phyloP scores from a whole-genome alignment of 2,329 filamentous ascomycete genomes.

The Exophiala spinifera region DNA sequence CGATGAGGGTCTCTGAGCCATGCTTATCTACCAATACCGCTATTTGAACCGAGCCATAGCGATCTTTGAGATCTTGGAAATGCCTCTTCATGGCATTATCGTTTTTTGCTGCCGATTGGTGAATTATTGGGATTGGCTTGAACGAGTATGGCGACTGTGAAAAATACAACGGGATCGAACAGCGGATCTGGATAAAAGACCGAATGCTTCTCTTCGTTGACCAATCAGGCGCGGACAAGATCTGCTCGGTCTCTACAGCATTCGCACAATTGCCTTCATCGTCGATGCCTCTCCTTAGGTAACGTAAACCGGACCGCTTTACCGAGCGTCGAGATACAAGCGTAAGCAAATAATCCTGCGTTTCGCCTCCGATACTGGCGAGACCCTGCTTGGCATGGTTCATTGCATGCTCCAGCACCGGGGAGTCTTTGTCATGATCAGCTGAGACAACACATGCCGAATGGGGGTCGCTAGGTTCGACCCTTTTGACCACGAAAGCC shows the following conservation, averaged over 20 bases:
- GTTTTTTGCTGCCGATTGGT: conserved; percentile 78
- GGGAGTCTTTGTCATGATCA: conserved; percentile 43
- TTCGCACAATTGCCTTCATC: conserved; percentile 88
- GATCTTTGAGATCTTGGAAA: conserved; percentile 64
- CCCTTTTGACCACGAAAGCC: conserved; percentile 67
- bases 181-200: conserved; percentile 83
- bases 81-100: conserved; percentile 74
- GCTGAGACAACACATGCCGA: conserved; percentile 29
- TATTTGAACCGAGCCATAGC: conserved; percentile 74
- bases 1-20: conserved; percentile 75
- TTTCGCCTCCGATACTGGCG: conserved; percentile 31
- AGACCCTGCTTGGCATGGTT: conserved; percentile 16
- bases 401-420: conserved; percentile 15
- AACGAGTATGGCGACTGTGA: conserved; percentile 92
- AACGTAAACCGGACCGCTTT: conserved; percentile 82
- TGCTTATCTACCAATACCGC: conserved; percentile 88
- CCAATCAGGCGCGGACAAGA: conserved; percentile 72
- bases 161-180: conserved; percentile 92
- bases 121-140: conserved; percentile 78
- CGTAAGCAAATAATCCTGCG: conserved; percentile 69
- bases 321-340: conserved; percentile 85
- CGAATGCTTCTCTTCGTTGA: conserved; percentile 61
- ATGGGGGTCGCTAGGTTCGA: conserved; percentile 21
- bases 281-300: conserved; percentile 84
- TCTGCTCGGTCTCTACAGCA: conserved; percentile 90